phyloP scores from a whole-genome alignment of 495 filamentous ascomycete species.

The Jackrogersella multiformis region DNA sequence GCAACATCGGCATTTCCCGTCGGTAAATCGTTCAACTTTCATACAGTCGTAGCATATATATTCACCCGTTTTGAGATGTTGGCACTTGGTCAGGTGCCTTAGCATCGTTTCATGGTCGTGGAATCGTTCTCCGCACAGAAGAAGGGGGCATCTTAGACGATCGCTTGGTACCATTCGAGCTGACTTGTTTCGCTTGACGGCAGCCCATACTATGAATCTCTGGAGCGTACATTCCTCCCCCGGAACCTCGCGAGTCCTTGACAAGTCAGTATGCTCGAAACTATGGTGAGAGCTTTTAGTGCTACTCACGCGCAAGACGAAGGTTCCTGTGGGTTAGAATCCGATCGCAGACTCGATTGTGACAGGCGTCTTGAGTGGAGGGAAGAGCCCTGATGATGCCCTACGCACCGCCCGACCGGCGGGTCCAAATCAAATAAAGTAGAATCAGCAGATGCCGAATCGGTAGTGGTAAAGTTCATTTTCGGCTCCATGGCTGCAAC shows the following conservation, averaged over 20 bases:
- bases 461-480: constrained; percentile 40
- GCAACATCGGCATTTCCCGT: constrained; percentile 57
- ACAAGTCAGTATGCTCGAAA: constrained; percentile 42
- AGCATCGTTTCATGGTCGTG: constrained; percentile 58
- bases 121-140: constrained; percentile 53
- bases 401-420: constrained; percentile 37
- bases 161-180: constrained; percentile 52
- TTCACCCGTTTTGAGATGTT: constrained; percentile 54
- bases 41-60: constrained; percentile 60
- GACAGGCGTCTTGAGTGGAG: constrained; percentile 37
- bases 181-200: constrained; percentile 59
- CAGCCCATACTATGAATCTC: constrained; percentile 61
- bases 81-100: constrained; percentile 53
- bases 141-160: constrained; percentile 54
- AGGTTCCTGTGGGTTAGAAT: constrained; percentile 27
- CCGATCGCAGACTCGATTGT: constrained; percentile 35
- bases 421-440: constrained; percentile 38
- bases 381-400: constrained; percentile 20
- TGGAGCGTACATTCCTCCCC: constrained; percentile 57
- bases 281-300: constrained; percentile 1
- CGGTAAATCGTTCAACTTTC: constrained; percentile 58
- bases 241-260: constrained; percentile 53
- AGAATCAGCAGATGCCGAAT: constrained; percentile 37
- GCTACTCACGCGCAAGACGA: constrained; percentile 48
- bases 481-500: constrained; percentile 40